Base-by-base conservation (phyloP, 2,329 filamentous ascomycete species). In the Aureobasidium sp. region DNA sequence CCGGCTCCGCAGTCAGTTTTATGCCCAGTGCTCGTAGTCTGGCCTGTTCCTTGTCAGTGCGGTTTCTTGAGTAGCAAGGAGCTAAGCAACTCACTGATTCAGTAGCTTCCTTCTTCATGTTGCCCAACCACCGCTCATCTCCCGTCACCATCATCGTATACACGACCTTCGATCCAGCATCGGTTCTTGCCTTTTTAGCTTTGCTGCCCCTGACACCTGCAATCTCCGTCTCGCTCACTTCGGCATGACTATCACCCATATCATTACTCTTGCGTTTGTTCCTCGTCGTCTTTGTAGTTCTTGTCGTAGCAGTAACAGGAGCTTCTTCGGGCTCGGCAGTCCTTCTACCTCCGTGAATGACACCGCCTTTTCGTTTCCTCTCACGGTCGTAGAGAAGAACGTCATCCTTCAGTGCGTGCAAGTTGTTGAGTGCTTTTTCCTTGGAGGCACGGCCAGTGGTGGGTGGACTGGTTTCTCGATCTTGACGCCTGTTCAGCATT, bases 311-410 rank as follows among this genome's bases (percentile, higher is more conserved):
- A 5, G 61, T 63, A 17, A 66, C 64, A 4, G 61, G 64, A 35
- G 67, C 68, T 13, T 70, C 69, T 10, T 65, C 67, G 21, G 66
- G 57, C 73, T 76, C 69, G 76, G 81, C 66, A 74, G 75, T 76
- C 27, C 76, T 74, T 65, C 79, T 71, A 15, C 81, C 79, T 29
- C 84, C 84, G 65, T 86, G 82, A 11, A 83, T 75, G 3, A 87
- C 82, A 42, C 85, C 85, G 15, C 85, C 85, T 47, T 81, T 82
- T 21, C 94, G 85, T 76, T 95, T 96, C 77, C 84, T 90, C 75
- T 99, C 94, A 70, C 94, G 96, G 69, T 97, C 88, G 69, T 94
- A 99, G 33, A 95, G 77, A 2, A 87, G 87, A 68, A 97, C 91
- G 69, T 99, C 94, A 0, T 87, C 83, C 0, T 89, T 91, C 61